Conservation (phyloP, 192 early-diverging fungal genomes). For the Backusella psychrophila region DNA sequence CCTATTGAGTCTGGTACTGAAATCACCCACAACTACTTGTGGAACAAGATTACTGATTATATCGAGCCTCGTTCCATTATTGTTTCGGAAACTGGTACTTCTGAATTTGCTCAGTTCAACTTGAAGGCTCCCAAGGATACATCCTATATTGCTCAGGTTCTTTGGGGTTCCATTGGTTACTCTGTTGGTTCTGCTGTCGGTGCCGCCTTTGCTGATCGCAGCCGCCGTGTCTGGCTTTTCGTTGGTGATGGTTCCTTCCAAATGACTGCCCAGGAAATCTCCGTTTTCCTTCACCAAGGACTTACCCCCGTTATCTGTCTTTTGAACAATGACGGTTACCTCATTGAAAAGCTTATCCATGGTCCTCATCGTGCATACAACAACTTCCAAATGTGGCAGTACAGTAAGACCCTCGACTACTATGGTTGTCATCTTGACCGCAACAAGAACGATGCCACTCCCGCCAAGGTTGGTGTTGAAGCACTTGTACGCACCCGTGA, state of each 20-base stretch:
- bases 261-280: constrained; percentile 47
- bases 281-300: constrained; percentile 47
- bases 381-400: constrained; percentile 50
- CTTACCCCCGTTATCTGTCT: constrained; percentile 47
- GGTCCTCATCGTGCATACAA: constrained; percentile 44
- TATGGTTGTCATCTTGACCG: constrained; percentile 32
- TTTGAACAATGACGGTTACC: constrained; percentile 53
- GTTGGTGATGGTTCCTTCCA: constrained; percentile 55
- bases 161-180: constrained; percentile 34
- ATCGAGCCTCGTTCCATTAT: constrained; percentile 32
- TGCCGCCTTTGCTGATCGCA: constrained; percentile 39
- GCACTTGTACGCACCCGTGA: constrained; percentile 20
- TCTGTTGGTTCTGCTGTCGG: constrained; percentile 44
- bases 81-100: constrained; percentile 47
- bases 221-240: constrained; percentile 41
- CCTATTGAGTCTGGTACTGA: constrained; percentile 9
- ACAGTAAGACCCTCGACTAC: constrained; percentile 45
- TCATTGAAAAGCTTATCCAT: constrained; percentile 50
- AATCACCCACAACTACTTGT: constrained; percentile 44
- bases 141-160: constrained; percentile 40
- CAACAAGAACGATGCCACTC: constrained; percentile 17
- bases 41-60: constrained; percentile 36
- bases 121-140: constrained; percentile 34
- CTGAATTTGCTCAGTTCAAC: constrained; percentile 39
- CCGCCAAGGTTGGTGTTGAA: constrained; percentile 34